Evolutionary conservation across 139 green algal species (phyloP).

Genomic region (Chloropicon primus): DNA sequence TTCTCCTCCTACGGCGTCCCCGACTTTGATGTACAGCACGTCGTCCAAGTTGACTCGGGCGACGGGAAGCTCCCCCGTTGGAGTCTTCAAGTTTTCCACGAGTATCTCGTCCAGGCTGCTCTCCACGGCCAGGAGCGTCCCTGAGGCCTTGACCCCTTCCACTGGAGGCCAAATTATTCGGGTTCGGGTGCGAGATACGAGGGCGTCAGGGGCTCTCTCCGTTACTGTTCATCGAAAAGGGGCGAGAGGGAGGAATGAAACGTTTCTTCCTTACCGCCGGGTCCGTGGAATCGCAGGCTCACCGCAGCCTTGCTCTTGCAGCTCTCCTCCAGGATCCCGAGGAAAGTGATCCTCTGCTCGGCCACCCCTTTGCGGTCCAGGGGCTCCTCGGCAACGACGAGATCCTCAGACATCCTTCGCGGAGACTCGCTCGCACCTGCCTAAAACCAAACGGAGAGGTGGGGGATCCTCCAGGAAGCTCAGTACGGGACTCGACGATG

Average conservation of each 20-base stretch:
- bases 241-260: not conserved
- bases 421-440: too few relatives aligned
- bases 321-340: not conserved
- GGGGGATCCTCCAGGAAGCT: too few relatives aligned
- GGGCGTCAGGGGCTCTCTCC: not conserved
- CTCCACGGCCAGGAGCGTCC: not conserved
- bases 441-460: too few relatives aligned
- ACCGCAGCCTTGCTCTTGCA: not conserved
- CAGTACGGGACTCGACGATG: too few relatives aligned
- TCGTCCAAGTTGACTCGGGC: not conserved
- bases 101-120: not conserved
- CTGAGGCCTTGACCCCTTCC: not conserved
- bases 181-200: too few relatives aligned
- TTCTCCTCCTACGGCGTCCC: not conserved
- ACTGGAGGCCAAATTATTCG: not conserved
- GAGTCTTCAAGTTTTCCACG: not conserved
- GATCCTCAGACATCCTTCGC: too few relatives aligned
- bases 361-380: not conserved
- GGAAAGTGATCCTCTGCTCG: not conserved
- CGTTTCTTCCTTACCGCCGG: not conserved
- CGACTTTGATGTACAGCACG: not conserved
- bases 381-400: not conserved
- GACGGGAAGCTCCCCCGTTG: not conserved
- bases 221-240: too few relatives aligned
- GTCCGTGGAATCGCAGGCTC: not conserved